Base-by-base conservation (phyloP, 495 filamentous ascomycete genomes). In the Aspergillus leporis region DNA sequence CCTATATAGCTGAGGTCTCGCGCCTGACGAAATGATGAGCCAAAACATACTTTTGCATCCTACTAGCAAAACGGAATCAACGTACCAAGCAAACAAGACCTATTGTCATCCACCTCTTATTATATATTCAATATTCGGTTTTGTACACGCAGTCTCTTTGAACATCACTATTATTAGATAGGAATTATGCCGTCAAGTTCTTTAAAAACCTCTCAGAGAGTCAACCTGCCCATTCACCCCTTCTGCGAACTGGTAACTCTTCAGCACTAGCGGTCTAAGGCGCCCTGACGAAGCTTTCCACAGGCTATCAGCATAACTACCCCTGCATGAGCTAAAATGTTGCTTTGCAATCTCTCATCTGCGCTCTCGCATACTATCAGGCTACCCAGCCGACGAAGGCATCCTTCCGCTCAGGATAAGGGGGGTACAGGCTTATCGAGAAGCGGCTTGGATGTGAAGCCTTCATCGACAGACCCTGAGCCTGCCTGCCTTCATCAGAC, bases 151-250 rank as follows among this genome's bases (percentile, higher is more conserved):
- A 47, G 43, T 23, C 19, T 22, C 6, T 47, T 23, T 10, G 21
- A 47, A 4, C 23, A 14, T 47, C 19, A 47, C 19, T 10, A 7
- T 10, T 47, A 23, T 23, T 47, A 47, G 43, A 12, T 12, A 22
- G 43, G 21, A 47, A 47, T 10, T 47, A 47, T 47, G 43, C 19
- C 43, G 21, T 23, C 43, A 47, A 47, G 43, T 23, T 47, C 43
- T 19, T 19, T 23, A 19, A 10, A 2, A 47, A 12, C 16, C 18
- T 47, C 43, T 7, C 43, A 47, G 21, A n/a, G 36, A 47, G 43
- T 22, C 40, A 43, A 18, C 5, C 10, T 3, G 43, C 23, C 12
- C 13, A 23, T 47, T 23, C 7, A 47, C 5, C 21, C 12, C 19
- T 12, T 22, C 7, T 18, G 1, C 21, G 19, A 22, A 19, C 43